Base-by-base conservation (phyloP, 176 grass and related monocot species). In the Ananas comosus region DNA sequence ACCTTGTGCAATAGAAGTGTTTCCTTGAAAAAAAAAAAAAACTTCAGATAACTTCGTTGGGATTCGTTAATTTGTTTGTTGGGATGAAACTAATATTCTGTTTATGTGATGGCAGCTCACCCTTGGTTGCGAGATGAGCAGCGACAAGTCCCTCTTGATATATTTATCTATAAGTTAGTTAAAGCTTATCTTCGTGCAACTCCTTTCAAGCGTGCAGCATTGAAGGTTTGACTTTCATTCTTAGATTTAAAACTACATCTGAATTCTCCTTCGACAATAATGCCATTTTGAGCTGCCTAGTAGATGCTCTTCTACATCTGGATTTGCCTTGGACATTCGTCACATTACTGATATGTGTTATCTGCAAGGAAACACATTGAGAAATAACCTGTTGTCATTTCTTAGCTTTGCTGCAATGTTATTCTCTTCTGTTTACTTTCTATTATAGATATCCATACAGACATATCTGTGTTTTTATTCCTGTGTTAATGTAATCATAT, bases 191-290 rank as follows among this genome's bases (percentile, higher is more conserved):
- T 96, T 61, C 86, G 81, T 61, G 88, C 86, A 9, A 90, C 89
- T 2, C 89, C 93, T 83, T 85, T 96, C 76, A 96, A 89, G 75
- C 83, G 86, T 53, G 93, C 93, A 47, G 89, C 93, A 80, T 84
- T 92, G 64, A 96, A 96, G 93, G 93, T 96, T 81, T 79, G 66
- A 67, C 57, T 67, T 65, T 74, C 57, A 50, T 70, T 63, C 54
- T 63, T 76, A 19, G 14, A 61, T 61, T 18, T 9, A 61, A 61
- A 22, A 10, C 56, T 61, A 61, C 56, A 22, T 18, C 13, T 61
- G 21, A 0, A 2, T 11, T 77, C 13, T 77, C 17, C 9, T 56
- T 18, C 21, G 49, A 50, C 54, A 74, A 74, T 74, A 7, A 42
- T 42, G 22, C 17, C 13, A 61, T 61, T 10, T 16, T 19, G 16